Conservation (phyloP, 2,329 filamentous ascomycete species). For the Penicillium sp. region DNA sequence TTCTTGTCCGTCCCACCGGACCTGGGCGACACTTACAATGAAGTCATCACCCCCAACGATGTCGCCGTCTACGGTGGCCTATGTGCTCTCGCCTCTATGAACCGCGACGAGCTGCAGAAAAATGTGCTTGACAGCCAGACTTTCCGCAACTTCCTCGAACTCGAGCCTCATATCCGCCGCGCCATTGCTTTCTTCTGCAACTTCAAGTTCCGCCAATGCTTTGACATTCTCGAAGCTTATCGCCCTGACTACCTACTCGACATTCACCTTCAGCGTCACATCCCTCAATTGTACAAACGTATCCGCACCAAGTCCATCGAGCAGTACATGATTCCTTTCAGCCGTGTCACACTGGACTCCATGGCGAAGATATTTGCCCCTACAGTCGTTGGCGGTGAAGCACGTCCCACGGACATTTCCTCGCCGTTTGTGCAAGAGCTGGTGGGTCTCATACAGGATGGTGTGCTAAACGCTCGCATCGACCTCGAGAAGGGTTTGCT, state of each 20-base stretch:
- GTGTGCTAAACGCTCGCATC: conserved; percentile 72
- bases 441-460: conserved; percentile 69
- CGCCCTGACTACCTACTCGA: conserved; percentile 86
- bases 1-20: conserved; percentile 66
- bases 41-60: conserved; percentile 78
- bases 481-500: conserved; percentile 81
- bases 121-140: conserved; percentile 73
- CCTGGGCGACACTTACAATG: conserved; percentile 59
- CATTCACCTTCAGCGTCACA: conserved; percentile 73
- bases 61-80: conserved; percentile 89
- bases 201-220: conserved; percentile 81
- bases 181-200: conserved; percentile 87
- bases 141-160: conserved; percentile 85
- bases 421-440: conserved; percentile 60
- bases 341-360: conserved; percentile 74
- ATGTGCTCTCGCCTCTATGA: conserved; percentile 85
- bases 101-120: conserved; percentile 69
- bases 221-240: conserved; percentile 78
- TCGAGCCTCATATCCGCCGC: conserved; percentile 90
- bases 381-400: conserved; percentile 37
- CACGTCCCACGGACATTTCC: conserved; percentile 59
- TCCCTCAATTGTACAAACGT: conserved; percentile 65
- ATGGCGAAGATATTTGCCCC: conserved; percentile 74
- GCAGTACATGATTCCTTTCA: conserved; percentile 90
- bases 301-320: conserved; percentile 91